phyloP scores from a whole-genome alignment of 768 basidiomycete species.

The Pleurotus giganteus region DNA sequence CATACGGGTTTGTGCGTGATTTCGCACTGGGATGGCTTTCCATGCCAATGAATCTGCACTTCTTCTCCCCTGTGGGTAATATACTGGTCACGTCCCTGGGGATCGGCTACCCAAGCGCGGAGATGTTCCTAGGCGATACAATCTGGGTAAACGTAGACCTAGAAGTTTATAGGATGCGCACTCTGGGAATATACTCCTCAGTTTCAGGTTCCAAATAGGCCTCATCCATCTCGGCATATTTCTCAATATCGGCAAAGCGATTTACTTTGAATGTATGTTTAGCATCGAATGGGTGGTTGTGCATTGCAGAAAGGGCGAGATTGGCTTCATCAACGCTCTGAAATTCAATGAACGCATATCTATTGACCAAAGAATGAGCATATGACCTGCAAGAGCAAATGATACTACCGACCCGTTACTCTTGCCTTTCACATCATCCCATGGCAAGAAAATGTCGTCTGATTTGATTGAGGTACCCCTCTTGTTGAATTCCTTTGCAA shows the following conservation, averaged over 20 bases:
- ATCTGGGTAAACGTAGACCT: constrained; percentile 6
- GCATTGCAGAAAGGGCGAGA: constrained; percentile 61
- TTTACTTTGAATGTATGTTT: constrained; percentile 84
- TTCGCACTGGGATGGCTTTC: constrained; percentile 85
- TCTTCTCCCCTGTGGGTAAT: constrained; percentile 92
- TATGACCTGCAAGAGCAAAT: background rate
- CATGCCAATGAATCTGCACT: constrained; percentile 90
- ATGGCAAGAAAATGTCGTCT: constrained; percentile 83
- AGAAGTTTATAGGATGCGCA: constrained; percentile 27
- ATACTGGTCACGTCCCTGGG: constrained; percentile 93
- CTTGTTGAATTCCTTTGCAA: constrained; percentile 80
- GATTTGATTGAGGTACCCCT: constrained; percentile 76
- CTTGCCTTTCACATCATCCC: constrained; percentile 78
- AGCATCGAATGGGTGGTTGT: constrained; percentile 83
- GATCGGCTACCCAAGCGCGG: constrained; percentile 91
- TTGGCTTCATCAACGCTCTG: constrained; percentile 68
- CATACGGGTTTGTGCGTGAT: constrained; percentile 76
- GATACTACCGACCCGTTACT: constrained; percentile 78
- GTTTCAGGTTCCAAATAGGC: constrained; percentile 71
- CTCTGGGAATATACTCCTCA: constrained; percentile 76
- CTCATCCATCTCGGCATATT: constrained; percentile 74
- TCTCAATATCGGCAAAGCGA: constrained; percentile 87
- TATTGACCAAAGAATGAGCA: constrained; percentile 25
- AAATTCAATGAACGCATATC: constrained; percentile 83
- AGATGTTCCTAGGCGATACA: constrained; percentile 75